These are phyloP conservation scores for Blastobotrys persicus DNA, from an alignment of 1,139 yeast genomes.

Conservation along the genomic window DNA sequence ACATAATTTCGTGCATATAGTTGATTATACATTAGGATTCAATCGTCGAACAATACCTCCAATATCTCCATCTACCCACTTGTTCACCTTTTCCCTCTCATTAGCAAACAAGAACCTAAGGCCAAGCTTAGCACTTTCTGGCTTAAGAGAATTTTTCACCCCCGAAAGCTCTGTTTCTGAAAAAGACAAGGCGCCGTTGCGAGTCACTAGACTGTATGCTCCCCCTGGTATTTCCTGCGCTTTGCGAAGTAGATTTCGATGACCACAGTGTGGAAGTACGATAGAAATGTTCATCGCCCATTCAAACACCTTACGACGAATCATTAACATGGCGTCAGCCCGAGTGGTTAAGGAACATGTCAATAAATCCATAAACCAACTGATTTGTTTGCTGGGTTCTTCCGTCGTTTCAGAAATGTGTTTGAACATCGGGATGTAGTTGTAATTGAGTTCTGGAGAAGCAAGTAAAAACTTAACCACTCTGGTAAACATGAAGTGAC, in stretches of 20 bases:
- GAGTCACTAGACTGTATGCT: conserved; percentile 56
- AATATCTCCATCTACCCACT: conserved; percentile 24
- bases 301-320: conserved; percentile 58
- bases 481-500: conserved; percentile 69
- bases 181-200: conserved; percentile 62
- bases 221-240: conserved; percentile 61
- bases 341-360: conserved; percentile 46
- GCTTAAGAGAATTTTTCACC: neutral
- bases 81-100: conserved; percentile 18
- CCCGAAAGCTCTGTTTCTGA: conserved; percentile 50
- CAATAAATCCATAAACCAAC: conserved; percentile 63
- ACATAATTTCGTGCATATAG: neutral
- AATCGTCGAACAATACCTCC: conserved; percentile 11
- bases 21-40: neutral
- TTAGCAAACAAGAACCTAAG: conserved; percentile 64
- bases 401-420: conserved; percentile 44
- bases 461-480: conserved; percentile 44
- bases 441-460: conserved; percentile 51
- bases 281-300: conserved; percentile 54
- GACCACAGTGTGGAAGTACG: conserved; percentile 30
- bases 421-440: conserved; percentile 65
- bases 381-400: conserved; percentile 54
- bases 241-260: conserved; percentile 45
- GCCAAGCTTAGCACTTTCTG: conserved; percentile 42
- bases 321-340: conserved; percentile 53